These are phyloP conservation scores for Xylariales sp. DNA, from an alignment of 2,329 filamentous ascomycete genomes.

Conservation along the genomic window DNA sequence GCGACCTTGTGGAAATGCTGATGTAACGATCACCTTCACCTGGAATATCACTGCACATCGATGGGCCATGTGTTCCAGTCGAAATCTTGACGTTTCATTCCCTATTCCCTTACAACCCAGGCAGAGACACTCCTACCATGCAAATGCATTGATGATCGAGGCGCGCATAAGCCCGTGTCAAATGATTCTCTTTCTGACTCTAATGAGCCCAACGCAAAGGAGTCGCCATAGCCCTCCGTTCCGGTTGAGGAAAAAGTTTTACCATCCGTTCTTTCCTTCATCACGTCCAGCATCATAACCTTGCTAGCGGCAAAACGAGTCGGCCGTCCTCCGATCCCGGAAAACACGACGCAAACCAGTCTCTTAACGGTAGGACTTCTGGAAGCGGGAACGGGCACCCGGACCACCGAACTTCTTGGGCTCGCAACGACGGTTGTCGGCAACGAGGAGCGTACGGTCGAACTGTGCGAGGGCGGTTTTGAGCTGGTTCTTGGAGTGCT, in stretches of 20 bases:
- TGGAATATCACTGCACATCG: neutral
- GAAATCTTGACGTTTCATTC: conserved; percentile 46
- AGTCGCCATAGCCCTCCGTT: conserved; percentile 23
- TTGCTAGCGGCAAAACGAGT: conserved; percentile 1
- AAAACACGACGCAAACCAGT: conserved; percentile 15
- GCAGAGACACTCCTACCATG: conserved; percentile 40
- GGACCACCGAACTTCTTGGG: conserved; percentile 97
- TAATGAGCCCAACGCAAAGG: conserved; percentile 25
- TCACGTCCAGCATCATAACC: conserved; percentile 8
- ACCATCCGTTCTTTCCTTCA: conserved; percentile 11
- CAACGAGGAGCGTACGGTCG: conserved; percentile 95
- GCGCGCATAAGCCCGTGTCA: conserved; percentile 27
- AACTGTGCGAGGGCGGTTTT: conserved; percentile 96
- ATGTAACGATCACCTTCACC: neutral
- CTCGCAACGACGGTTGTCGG: conserved; percentile 98
- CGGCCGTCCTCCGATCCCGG: conserved; percentile 6
- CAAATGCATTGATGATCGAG: conserved; percentile 42
- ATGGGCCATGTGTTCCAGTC: neutral
- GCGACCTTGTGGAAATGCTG: too few species aligned
- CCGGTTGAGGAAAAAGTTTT: conserved; percentile 14
- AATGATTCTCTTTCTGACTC: conserved; percentile 29
- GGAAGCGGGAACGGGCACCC: conserved; percentile 93
- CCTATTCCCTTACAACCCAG: conserved; percentile 48
- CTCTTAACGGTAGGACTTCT: conserved; percentile 97
- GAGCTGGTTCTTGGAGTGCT: conserved; percentile 99